phyloP scores from a whole-genome alignment of 2,329 filamentous ascomycete genomes.

The Alternaria hordeiaustralica region DNA sequence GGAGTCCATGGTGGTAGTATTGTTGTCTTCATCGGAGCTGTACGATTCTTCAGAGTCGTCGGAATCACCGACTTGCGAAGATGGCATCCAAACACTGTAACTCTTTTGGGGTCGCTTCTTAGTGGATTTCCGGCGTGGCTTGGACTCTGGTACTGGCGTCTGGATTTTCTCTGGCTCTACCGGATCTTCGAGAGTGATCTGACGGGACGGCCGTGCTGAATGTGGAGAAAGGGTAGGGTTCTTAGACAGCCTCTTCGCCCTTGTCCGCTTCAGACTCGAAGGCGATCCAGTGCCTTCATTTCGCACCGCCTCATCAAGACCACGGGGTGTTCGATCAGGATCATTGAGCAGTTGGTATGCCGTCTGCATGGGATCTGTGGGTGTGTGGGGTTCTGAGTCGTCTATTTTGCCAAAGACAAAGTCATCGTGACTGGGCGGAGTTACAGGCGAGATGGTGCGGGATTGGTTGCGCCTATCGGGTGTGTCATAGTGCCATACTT shows the following conservation, averaged over 20 bases:
- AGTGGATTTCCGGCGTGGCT: conserved; percentile 39
- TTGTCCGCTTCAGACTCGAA: conserved; percentile 45
- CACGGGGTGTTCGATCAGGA: conserved; percentile 42
- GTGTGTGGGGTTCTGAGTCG: conserved; percentile 20
- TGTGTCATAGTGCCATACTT: conserved; percentile 52
- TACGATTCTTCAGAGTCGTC: conserved; percentile 31
- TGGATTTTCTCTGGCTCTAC: conserved; percentile 21
- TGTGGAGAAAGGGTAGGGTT: conserved; percentile 37
- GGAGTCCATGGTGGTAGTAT: conserved; percentile 25
- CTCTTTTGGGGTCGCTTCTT: conserved; percentile 46
- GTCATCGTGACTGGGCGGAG: conserved; percentile 47
- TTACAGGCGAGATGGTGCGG: conserved; percentile 43
- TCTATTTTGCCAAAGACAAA: conserved; percentile 34
- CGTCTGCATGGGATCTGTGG: conserved; percentile 21
- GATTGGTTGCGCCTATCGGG: conserved; percentile 38
- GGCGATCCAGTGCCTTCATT: conserved; percentile 41
- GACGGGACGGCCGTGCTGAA: conserved; percentile 39
- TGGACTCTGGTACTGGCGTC: conserved; percentile 20
- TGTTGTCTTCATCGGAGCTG: conserved; percentile 35
- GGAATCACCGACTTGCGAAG: conserved; percentile 46
- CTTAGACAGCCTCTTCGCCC: conserved; percentile 48
- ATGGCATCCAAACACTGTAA: conserved; percentile 59
- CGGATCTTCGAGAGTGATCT: conserved; percentile 46
- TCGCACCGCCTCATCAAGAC: conserved; percentile 46
- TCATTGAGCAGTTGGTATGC: conserved; percentile 23